Evolutionary conservation across 495 filamentous ascomycete species (phyloP).

Genomic region (Aspergillus bridgeri): DNA sequence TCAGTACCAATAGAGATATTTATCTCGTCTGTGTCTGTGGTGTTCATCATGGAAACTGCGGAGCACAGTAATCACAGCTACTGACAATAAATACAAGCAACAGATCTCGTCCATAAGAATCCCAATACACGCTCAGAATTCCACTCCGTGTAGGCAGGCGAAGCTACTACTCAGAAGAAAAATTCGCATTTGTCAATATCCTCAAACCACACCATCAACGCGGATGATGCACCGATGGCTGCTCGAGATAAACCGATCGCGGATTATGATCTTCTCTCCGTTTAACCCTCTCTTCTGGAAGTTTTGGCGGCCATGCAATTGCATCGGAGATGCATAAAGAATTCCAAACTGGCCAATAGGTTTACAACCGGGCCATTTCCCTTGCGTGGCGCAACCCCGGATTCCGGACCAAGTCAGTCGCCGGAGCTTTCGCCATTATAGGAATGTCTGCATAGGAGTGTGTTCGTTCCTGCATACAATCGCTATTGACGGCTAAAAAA

Average conservation of each 20-base stretch:
- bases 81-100: neutral
- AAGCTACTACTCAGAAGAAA: neutral
- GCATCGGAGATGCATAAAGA: neutral
- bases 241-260: neutral
- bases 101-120: no score
- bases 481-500: constrained; percentile 3
- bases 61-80: no score
- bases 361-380: neutral
- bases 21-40: neutral
- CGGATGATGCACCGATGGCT: neutral
- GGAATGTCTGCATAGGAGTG: neutral
- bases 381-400: neutral
- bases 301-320: neutral
- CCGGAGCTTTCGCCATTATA: neutral
- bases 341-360: neutral
- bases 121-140: neutral
- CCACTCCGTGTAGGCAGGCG: neutral
- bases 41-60: neutral
- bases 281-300: neutral
- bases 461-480: neutral
- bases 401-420: neutral
- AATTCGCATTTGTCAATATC: neutral
- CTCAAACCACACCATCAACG: neutral
- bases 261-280: neutral
- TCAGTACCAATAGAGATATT: constrained; percentile 7